These are phyloP conservation scores for Trichoderma koningiopsis DNA, from an alignment of 2,329 filamentous ascomycete genomes.

Conservation along the genomic window DNA sequence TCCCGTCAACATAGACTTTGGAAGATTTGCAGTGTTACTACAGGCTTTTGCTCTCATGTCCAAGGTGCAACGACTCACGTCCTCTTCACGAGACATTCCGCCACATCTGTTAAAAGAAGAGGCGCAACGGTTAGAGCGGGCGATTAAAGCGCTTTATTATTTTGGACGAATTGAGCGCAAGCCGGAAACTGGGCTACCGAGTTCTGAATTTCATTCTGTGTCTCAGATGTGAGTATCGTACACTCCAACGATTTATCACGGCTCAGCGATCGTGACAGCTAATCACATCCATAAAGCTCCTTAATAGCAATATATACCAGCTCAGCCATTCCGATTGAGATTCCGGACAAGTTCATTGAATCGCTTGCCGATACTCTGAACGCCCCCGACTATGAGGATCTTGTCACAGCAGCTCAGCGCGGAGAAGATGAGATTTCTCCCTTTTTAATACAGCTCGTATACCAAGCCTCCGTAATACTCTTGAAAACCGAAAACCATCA, in stretches of 20 bases:
- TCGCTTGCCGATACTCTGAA: slow-evolving; percentile 1
- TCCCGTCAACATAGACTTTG: slow-evolving; percentile 12
- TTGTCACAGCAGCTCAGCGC: neutral
- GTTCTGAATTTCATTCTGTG: slow-evolving; percentile 3
- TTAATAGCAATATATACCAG: slow-evolving; percentile 8
- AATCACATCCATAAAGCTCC: neutral
- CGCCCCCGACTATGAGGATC: neutral
- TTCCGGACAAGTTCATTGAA: slow-evolving; percentile 5
- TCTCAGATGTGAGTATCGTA: neutral
- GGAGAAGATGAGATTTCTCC: slow-evolving; percentile 10
- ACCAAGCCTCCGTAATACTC: neutral
- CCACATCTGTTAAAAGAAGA: neutral
- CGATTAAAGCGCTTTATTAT: slow-evolving; percentile 1
- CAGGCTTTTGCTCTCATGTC: neutral
- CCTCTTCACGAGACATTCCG: neutral
- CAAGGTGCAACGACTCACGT: neutral
- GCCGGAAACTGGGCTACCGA: neutral
- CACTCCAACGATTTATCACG: no score
- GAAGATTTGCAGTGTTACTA: slow-evolving; percentile 3
- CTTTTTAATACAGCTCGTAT: neutral
- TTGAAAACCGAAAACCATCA: neutral
- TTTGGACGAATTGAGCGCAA: slow-evolving; percentile 12
- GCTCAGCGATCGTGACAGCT: neutral
- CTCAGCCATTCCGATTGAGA: neutral
- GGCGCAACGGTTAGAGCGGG: neutral